Conservation (phyloP, 768 basidiomycete species). For the Scleroderma bovista region DNA sequence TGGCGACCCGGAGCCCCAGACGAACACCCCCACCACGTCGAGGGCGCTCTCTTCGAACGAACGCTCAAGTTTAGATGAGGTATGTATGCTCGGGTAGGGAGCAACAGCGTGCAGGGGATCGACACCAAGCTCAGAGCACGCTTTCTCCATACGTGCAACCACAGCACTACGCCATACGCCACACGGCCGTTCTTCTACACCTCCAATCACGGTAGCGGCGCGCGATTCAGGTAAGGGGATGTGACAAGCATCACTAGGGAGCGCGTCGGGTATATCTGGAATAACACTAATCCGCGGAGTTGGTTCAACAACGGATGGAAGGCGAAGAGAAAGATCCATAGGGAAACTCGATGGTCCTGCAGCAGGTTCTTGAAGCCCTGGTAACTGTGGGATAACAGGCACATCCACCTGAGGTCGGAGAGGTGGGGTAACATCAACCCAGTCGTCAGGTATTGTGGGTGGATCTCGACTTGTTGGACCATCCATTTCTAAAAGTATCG, state of each 20-base stretch:
- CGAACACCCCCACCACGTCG: no score
- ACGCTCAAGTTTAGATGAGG: constrained; percentile 4
- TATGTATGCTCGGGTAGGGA: constrained; percentile 1
- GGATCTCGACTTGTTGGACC: constrained; percentile 15
- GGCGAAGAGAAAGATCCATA: constrained; percentile 1
- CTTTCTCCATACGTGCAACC: constrained; percentile 14
- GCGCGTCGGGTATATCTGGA: constrained; percentile 15
- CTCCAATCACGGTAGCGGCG: constrained; percentile 25
- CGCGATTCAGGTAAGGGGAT: constrained; percentile 26
- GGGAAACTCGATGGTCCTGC: background rate
- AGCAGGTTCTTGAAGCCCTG: constrained; percentile 2
- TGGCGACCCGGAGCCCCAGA: no score
- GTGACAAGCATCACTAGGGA: constrained; percentile 6
- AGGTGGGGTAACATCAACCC: constrained; percentile 20
- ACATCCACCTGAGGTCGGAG: background rate
- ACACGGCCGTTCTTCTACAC: constrained; percentile 19
- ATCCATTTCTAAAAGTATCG: constrained; percentile 3
- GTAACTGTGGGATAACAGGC: constrained; percentile 1
- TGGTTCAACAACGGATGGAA: constrained; percentile 9
- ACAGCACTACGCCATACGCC: constrained; percentile 6
- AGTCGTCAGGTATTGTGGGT: constrained; percentile 23
- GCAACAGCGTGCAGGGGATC: constrained; percentile 6
- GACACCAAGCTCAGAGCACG: constrained; percentile 20
- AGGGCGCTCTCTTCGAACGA: background rate
- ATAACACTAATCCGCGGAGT: constrained; percentile 9